phyloP scores from a whole-genome alignment of 495 filamentous ascomycete species.

The Xylaria longipes region DNA sequence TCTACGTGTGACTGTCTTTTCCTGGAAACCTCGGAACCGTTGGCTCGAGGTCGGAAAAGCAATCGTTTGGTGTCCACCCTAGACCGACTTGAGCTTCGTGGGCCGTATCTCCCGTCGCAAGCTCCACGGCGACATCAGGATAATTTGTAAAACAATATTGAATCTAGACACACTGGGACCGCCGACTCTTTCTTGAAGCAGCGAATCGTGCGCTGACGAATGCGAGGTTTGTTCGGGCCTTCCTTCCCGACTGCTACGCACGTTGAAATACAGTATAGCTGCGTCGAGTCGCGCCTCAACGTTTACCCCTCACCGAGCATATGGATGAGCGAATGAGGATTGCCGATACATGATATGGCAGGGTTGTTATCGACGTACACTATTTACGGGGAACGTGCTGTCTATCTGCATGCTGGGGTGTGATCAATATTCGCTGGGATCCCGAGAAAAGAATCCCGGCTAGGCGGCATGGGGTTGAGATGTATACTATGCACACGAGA shows the following conservation, averaged over 20 bases:
- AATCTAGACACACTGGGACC: constrained; percentile 47
- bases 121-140: constrained; percentile 45
- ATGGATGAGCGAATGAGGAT: constrained; percentile 42
- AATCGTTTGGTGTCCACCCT: constrained; percentile 37
- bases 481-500: constrained; percentile 47
- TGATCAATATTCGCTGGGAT: constrained; percentile 46
- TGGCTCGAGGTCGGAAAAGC: constrained; percentile 19
- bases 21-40: constrained; percentile 29
- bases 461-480: constrained; percentile 48
- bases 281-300: constrained; percentile 52
- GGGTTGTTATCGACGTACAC: constrained; percentile 35
- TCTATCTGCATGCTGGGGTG: constrained; percentile 53
- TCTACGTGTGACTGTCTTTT: constrained; percentile 20
- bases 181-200: constrained; percentile 46
- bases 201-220: constrained; percentile 45
- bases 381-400: constrained; percentile 36
- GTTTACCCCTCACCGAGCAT: constrained; percentile 45
- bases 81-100: constrained; percentile 44
- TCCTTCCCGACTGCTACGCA: constrained; percentile 50
- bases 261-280: constrained; percentile 51
- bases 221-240: constrained; percentile 48
- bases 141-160: constrained; percentile 45
- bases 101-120: constrained; percentile 44
- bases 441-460: constrained; percentile 47
- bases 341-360: constrained; percentile 44